These are phyloP conservation scores for Alternaria ventricosa DNA, from an alignment of 2,329 filamentous ascomycete genomes.

Conservation along the genomic window DNA sequence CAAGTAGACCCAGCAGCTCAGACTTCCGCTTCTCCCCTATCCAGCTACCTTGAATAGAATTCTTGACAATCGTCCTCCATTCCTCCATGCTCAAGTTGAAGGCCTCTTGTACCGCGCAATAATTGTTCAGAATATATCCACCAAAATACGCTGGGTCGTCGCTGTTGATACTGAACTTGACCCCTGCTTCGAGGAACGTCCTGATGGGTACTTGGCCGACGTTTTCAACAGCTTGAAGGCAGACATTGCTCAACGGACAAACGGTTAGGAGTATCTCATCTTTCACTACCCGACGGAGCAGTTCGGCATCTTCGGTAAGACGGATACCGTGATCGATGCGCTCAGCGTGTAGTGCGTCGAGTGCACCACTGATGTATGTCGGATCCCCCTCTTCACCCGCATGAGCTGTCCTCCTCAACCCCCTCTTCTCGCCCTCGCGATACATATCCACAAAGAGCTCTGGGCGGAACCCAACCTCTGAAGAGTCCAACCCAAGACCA, in stretches of 20 bases:
- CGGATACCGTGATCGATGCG: constrained; percentile 79
- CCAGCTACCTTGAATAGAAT: constrained; percentile 73
- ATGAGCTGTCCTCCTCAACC: constrained; percentile 72
- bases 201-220: constrained; percentile 62
- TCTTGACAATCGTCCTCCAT: constrained; percentile 69
- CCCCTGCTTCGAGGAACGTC: constrained; percentile 66
- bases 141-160: constrained; percentile 62
- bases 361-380: constrained; percentile 67
- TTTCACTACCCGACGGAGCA: constrained; percentile 65
- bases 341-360: constrained; percentile 66
- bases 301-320: constrained; percentile 64
- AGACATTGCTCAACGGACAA: constrained; percentile 79
- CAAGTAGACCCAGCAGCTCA: constrained; percentile 54
- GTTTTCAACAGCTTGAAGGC: constrained; percentile 59
- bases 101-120: constrained; percentile 75
- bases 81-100: constrained; percentile 69
- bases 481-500: constrained; percentile 73
- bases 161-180: constrained; percentile 75
- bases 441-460: constrained; percentile 69
- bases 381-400: constrained; percentile 77
- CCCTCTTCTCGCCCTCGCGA: constrained; percentile 57
- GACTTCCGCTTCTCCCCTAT: constrained; percentile 68
- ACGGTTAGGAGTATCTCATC: constrained; percentile 69
- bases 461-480: constrained; percentile 54
- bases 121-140: constrained; percentile 77